Evolutionary conservation across 495 filamentous ascomycete species (phyloP).

Genomic region (Aspergillus carlsbadensis): DNA sequence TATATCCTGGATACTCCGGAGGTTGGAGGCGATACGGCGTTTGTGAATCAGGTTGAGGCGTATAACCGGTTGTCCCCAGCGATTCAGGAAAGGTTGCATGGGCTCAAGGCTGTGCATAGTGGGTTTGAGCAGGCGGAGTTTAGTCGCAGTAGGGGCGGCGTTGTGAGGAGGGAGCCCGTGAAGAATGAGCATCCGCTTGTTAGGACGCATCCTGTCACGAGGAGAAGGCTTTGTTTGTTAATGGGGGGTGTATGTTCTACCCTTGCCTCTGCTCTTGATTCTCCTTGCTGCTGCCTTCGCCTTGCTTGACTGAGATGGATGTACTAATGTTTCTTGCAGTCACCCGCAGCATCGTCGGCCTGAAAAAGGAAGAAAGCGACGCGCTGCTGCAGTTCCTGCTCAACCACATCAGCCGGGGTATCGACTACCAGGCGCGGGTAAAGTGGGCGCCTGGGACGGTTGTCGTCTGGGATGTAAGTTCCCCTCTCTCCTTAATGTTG

Average conservation of each 20-base stretch:
- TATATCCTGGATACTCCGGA: conserved; percentile 76
- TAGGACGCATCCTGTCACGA: conserved; percentile 76
- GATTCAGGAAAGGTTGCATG: conserved; percentile 71
- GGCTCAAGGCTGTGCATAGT: conserved; percentile 74
- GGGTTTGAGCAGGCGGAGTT: conserved; percentile 66
- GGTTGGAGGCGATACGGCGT: conserved; percentile 77
- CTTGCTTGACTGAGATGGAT: not conserved
- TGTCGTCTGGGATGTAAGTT: conserved; percentile 49
- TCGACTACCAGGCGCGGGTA: conserved; percentile 76
- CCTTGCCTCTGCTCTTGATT: not conserved
- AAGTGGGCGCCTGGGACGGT: conserved; percentile 74
- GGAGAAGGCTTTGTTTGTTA: conserved; percentile 84
- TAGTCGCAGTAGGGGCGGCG: conserved; percentile 52
- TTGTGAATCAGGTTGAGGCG: conserved; percentile 69
- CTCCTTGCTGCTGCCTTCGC: not conserved
- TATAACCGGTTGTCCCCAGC: conserved; percentile 73
- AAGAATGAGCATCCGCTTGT: conserved; percentile 71
- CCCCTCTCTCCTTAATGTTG: not conserved
- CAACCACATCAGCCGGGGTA: conserved; percentile 69
- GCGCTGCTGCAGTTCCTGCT: conserved; percentile 75
- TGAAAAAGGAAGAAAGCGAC: conserved; percentile 77
- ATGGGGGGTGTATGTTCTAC: conserved; percentile 65
- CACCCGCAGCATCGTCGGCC: conserved; percentile 56
- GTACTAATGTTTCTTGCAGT: conserved; percentile 24
- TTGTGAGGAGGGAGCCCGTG: conserved; percentile 71